Conservation (phyloP, 371 early-diverging fungal species). For the Blastocladiella emersonii region DNA sequence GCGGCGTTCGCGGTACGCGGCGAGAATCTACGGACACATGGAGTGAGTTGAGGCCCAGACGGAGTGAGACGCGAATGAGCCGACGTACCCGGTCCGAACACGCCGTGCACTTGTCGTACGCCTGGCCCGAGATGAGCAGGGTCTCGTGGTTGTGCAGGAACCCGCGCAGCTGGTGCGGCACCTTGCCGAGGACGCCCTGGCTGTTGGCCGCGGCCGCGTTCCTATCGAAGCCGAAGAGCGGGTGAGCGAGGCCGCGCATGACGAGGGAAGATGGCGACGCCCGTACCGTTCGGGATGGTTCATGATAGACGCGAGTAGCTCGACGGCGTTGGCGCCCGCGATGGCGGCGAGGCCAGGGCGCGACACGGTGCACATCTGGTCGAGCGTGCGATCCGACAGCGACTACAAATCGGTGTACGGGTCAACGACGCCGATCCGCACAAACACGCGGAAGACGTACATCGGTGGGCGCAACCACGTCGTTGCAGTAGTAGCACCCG, state of each 20-base stretch:
- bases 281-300: conserved; percentile 70
- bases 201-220: conserved; percentile 5
- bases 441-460: conserved; percentile 18
- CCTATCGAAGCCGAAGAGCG: conserved; percentile 22
- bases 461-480: conserved; percentile 85
- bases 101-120: conserved; percentile 78
- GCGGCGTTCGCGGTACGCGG: conserved; percentile 45
- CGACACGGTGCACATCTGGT: conserved; percentile 95
- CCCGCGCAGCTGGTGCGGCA: conserved; percentile 90
- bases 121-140: conserved; percentile 67
- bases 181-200: conserved; percentile 37
- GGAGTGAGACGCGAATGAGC: neutral
- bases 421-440: neutral
- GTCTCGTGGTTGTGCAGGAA: conserved; percentile 70
- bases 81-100: conserved; percentile 51
- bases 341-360: conserved; percentile 84
- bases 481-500: conserved; percentile 94
- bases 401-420: conserved; percentile 36
- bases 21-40: conserved; percentile 25
- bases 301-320: conserved; percentile 70
- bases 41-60: no score
- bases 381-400: conserved; percentile 79
- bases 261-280: neutral
- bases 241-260: conserved; percentile 14
- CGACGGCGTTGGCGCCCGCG: conserved; percentile 73